phyloP scores from a whole-genome alignment of 352 stramenopile genomes.

The Globisporangium splendens region DNA sequence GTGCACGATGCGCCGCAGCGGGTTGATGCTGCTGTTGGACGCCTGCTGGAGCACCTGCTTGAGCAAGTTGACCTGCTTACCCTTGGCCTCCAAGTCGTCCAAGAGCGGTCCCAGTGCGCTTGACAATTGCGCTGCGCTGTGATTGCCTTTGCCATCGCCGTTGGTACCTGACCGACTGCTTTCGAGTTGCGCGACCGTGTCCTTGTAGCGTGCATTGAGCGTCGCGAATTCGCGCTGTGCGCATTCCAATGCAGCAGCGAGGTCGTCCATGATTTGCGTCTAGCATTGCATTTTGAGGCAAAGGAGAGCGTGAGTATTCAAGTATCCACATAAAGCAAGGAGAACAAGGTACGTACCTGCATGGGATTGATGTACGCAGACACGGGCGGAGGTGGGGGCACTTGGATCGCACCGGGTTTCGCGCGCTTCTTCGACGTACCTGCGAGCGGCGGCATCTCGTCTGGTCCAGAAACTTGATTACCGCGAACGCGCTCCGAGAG shows the following conservation, averaged over 20 bases:
- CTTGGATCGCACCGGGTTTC: conserved; percentile 41
- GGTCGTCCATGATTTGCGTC: conserved; percentile 62
- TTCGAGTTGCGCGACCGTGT: conserved; percentile 39
- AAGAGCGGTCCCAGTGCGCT: conserved; percentile 39
- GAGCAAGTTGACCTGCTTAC: conserved; percentile 63
- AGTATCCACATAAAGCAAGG: not conserved
- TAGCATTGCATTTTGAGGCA: conserved; percentile 4
- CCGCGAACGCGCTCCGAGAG: conserved; percentile 9
- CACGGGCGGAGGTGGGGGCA: conserved; percentile 24
- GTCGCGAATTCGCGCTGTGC: conserved; percentile 44
- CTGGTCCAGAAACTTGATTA: no score
- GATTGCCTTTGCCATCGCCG: conserved; percentile 7
- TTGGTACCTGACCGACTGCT: conserved; percentile 11
- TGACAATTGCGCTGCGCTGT: conserved; percentile 31
- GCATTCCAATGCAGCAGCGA: conserved; percentile 29
- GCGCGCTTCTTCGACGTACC: not conserved
- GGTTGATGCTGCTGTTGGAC: conserved; percentile 55
- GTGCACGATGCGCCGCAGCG: conserved; percentile 39
- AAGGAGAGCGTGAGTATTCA: not conserved
- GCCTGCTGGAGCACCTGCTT: conserved; percentile 62
- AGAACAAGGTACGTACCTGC: conserved; percentile 27
- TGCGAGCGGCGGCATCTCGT: not conserved
- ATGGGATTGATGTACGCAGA: conserved; percentile 40
- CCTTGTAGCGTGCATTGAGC: conserved; percentile 40
- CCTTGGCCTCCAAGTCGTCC: conserved; percentile 62